A percentile compares a stretch with the other conserved stretches of the same genome.
These are phyloP conservation scores for Chaetomium tenue DNA, from an alignment of 495 filamentous ascomycete species.

Conservation along the genomic window DNA sequence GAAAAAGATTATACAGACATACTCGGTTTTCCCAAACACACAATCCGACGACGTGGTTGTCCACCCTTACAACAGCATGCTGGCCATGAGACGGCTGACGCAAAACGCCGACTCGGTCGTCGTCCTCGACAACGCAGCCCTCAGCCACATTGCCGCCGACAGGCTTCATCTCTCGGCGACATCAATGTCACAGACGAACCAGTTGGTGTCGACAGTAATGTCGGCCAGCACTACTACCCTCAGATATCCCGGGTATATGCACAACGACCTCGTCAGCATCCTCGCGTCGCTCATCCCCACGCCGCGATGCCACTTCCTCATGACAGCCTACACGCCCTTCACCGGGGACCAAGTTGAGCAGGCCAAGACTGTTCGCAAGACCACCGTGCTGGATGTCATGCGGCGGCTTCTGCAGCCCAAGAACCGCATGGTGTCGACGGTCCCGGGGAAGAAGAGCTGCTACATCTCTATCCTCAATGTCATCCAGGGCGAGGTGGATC, in stretches of 20 bases:
- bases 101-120: slow-evolving; percentile 98
- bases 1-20: slow-evolving; percentile 98
- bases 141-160: slow-evolving; percentile 92
- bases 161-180: slow-evolving; percentile 89
- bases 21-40: slow-evolving; percentile 95
- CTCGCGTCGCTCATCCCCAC: slow-evolving; percentile 94
- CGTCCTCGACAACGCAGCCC: slow-evolving; percentile 93
- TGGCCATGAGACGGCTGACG: slow-evolving; percentile 85
- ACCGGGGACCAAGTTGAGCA: slow-evolving; percentile 93
- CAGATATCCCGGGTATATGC: slow-evolving; percentile 97
- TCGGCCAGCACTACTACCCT: slow-evolving; percentile 95
- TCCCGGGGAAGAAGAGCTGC: slow-evolving; percentile 92
- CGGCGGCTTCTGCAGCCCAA: slow-evolving; percentile 91
- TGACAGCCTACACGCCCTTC: slow-evolving; percentile 97
- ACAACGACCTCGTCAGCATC: slow-evolving; percentile 97
- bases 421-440: slow-evolving; percentile 97
- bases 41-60: slow-evolving; percentile 85
- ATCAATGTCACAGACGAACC: slow-evolving; percentile 96
- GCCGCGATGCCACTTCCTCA: slow-evolving; percentile 93
- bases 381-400: slow-evolving; percentile 97
- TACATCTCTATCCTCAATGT: slow-evolving; percentile 99
- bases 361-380: slow-evolving; percentile 95
- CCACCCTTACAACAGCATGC: slow-evolving; percentile 94
- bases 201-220: slow-evolving; percentile 97
- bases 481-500: slow-evolving; percentile 96